These are phyloP conservation scores for Prunus armeniaca DNA, from an alignment of 306 rosid genomes.

Conservation along the genomic window DNA sequence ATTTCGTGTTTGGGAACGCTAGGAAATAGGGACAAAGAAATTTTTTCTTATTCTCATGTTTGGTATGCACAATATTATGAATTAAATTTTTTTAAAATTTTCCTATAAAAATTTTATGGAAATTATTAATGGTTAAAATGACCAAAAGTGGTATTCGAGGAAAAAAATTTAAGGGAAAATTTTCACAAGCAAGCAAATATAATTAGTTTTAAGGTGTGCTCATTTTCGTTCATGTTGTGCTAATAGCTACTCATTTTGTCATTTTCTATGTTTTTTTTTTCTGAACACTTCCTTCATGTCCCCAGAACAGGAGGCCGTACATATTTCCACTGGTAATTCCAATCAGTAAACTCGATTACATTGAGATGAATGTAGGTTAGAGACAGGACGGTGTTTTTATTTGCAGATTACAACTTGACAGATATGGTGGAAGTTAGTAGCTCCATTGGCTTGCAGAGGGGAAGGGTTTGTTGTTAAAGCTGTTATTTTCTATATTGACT, in stretches of 20 bases:
- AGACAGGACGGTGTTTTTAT: background rate
- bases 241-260: background rate
- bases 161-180: background rate
- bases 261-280: background rate
- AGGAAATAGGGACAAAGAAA: too few species aligned
- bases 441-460: background rate
- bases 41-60: too few species aligned
- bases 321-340: constrained; percentile 74
- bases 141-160: too few species aligned
- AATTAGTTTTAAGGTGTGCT: background rate
- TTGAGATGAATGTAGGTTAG: background rate
- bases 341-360: background rate
- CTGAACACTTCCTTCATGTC: constrained; percentile 49
- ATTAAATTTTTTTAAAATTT: too few species aligned
- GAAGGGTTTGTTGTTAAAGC: background rate
- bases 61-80: too few species aligned
- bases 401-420: background rate
- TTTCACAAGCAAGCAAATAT: background rate
- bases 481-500: background rate
- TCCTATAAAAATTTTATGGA: too few species aligned
- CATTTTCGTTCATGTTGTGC: background rate
- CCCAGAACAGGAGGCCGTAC: constrained; percentile 98
- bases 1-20: too few species aligned
- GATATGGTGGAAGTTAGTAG: background rate
- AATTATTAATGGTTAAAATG: too few species aligned